Evolutionary conservation across 148 eudicot genomes (phyloP).

Genomic region (Chenopodium suecicum): DNA sequence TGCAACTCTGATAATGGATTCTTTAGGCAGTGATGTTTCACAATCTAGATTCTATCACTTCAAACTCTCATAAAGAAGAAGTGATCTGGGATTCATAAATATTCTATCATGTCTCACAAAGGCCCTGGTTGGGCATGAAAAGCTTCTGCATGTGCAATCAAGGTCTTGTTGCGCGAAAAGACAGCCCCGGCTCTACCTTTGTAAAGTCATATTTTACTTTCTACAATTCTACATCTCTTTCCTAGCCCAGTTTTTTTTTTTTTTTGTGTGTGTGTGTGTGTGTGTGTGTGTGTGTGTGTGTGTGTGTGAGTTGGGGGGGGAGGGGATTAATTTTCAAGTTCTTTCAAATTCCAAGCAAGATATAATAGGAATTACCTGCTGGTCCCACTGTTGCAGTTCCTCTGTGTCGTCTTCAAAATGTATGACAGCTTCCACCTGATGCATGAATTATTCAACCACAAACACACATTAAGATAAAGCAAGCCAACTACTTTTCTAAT

Average conservation of each 20-base stretch:
- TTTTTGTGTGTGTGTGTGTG: no score
- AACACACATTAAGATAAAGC: not conserved
- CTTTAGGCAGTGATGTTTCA: not conserved
- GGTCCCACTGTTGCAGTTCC: constrained; percentile 97
- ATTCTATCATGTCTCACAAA: not conserved
- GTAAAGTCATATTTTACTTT: no score
- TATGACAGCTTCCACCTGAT: constrained; percentile 93
- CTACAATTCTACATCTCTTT: no score
- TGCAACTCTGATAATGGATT: not conserved
- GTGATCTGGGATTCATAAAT: not conserved
- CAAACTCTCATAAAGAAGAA: not conserved
- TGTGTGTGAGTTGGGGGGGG: no score
- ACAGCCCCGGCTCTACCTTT: no score
- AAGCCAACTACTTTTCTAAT: not conserved
- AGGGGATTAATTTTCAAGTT: not conserved
- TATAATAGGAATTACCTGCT: constrained; percentile 56
- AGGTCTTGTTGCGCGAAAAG: no score
- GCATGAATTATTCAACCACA: constrained; percentile 8
- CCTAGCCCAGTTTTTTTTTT: not conserved
- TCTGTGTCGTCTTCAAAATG: constrained; percentile 98
- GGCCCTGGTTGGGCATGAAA: not conserved
- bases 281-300: no score
- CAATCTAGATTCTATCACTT: not conserved
- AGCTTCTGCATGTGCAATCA: not conserved
- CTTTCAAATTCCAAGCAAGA: not conserved